Evolutionary conservation across 768 basidiomycete genomes (phyloP).

Genomic region (Clavulina sp.): DNA sequence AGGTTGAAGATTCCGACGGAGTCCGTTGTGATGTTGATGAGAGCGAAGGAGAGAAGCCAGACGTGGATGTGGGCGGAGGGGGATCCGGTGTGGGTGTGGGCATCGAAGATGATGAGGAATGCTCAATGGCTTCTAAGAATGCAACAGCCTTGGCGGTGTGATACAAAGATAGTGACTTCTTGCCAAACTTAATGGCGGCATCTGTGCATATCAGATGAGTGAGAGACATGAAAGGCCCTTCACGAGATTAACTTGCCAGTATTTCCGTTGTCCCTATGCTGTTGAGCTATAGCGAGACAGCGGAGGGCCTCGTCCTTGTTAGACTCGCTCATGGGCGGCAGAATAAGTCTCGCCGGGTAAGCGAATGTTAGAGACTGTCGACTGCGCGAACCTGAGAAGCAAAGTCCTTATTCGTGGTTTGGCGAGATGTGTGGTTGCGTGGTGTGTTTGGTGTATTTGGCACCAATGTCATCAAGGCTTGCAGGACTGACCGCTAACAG

Average conservation of each 20-base stretch:
- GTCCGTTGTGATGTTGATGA: conserved; percentile 5
- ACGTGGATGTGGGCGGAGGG: conserved; percentile 17
- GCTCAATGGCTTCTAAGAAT: conserved; percentile 46
- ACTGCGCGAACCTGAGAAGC: too few relatives aligned
- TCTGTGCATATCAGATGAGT: background rate
- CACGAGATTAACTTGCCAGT: conserved; percentile 25
- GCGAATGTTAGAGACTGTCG: too few relatives aligned
- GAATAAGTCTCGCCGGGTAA: too few relatives aligned
- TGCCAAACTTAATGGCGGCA: conserved; percentile 65
- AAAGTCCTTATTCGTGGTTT: too few relatives aligned
- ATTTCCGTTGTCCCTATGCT: conserved; percentile 55
- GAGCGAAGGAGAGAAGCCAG: conserved; percentile 13
- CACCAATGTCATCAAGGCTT: too few relatives aligned
- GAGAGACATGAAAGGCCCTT: background rate
- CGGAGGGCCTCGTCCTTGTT: conserved; percentile 83
- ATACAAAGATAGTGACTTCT: conserved; percentile 73
- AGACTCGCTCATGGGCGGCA: conserved; percentile 14
- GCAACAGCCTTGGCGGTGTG: conserved; percentile 56
- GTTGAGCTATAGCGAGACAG: conserved; percentile 62
- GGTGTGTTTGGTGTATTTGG: too few relatives aligned
- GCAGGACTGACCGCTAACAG: too few relatives aligned
- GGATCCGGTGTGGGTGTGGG: conserved; percentile 47
- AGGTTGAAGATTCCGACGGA: background rate
- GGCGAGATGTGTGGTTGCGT: too few relatives aligned
- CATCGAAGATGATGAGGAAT: conserved; percentile 58